Conservation (phyloP, 805 yeast genomes). For the Wickerhamiella brachini region DNA sequence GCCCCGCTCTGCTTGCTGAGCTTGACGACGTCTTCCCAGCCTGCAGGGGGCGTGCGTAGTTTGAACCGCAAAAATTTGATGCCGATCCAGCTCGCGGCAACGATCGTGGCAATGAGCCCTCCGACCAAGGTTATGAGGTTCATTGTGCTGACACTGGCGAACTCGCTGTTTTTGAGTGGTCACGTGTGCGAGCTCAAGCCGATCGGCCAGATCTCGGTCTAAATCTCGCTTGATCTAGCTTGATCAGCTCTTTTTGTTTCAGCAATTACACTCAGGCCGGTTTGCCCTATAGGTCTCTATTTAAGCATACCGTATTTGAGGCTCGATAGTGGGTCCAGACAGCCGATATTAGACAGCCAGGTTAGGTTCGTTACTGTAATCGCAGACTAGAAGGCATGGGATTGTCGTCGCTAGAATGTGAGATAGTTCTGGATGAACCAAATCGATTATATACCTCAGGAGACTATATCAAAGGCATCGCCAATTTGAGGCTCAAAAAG, state of each 20-base stretch:
- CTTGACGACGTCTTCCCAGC: slow-evolving; percentile 12
- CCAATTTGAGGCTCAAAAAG: neutral
- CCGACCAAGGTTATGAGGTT: neutral
- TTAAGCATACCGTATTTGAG: too few species aligned
- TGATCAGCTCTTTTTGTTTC: too few species aligned
- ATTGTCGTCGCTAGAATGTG: neutral
- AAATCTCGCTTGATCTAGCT: too few species aligned
- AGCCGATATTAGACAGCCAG: too few species aligned
- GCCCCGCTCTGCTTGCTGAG: slow-evolving; percentile 11
- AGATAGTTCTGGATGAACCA: neutral
- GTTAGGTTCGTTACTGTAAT: neutral
- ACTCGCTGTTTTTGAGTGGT: neutral
- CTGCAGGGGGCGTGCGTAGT: slow-evolving; percentile 14
- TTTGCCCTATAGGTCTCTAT: too few species aligned
- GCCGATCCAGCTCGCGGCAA: slow-evolving; percentile 8
- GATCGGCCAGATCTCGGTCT: neutral
- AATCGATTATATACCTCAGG: neutral
- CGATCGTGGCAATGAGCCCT: slow-evolving; percentile 1
- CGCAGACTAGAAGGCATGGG: neutral
- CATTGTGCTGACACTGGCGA: neutral
- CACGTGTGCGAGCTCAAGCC: too few species aligned
- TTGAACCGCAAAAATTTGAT: slow-evolving; percentile 9
- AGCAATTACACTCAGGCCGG: too few species aligned
- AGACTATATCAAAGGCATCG: neutral
- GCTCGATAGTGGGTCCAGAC: too few species aligned